These are phyloP conservation scores for Aethionema arabicum DNA, from an alignment of 345 rosid species.

Conservation along the genomic window DNA sequence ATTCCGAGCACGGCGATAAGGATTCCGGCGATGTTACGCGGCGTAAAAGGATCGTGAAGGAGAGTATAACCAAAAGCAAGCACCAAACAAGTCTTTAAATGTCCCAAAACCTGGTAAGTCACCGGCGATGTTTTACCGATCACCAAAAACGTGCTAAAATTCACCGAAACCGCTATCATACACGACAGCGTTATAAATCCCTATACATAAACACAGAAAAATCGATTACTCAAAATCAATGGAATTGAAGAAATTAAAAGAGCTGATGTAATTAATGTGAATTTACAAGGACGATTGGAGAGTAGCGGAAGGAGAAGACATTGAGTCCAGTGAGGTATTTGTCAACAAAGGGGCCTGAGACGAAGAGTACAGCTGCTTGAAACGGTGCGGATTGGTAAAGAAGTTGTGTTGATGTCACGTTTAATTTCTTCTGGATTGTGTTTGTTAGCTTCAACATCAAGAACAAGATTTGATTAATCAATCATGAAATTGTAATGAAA, in stretches of 20 bases:
- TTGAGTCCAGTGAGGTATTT: constrained; percentile 77
- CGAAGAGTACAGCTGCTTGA: constrained; percentile 95
- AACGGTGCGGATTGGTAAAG: constrained; percentile 97
- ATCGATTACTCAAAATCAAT: background rate
- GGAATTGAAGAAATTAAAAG: background rate
- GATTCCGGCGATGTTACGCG: constrained; percentile 81
- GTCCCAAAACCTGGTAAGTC: constrained; percentile 97
- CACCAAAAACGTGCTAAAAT: constrained; percentile 96
- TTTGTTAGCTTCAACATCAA: constrained; percentile 68
- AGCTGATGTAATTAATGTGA: constrained; percentile 3
- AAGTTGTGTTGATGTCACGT: constrained; percentile 93
- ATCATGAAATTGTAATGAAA: background rate
- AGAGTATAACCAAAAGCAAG: constrained; percentile 88
- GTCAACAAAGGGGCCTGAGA: constrained; percentile 93
- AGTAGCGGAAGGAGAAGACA: constrained; percentile 81
- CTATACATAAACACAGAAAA: constrained; percentile 41
- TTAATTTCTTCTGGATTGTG: constrained; percentile 89
- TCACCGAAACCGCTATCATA: constrained; percentile 86
- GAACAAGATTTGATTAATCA: background rate
- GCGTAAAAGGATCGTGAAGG: constrained; percentile 85
- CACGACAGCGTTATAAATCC: constrained; percentile 81
- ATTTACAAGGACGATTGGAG: constrained; percentile 73
- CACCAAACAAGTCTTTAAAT: constrained; percentile 91
- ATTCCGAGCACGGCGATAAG: constrained; percentile 82
- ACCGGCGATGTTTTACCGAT: constrained; percentile 99